These are phyloP conservation scores for Fusarium xylarioides DNA, from an alignment of 2,329 filamentous ascomycete species.

Conservation along the genomic window DNA sequence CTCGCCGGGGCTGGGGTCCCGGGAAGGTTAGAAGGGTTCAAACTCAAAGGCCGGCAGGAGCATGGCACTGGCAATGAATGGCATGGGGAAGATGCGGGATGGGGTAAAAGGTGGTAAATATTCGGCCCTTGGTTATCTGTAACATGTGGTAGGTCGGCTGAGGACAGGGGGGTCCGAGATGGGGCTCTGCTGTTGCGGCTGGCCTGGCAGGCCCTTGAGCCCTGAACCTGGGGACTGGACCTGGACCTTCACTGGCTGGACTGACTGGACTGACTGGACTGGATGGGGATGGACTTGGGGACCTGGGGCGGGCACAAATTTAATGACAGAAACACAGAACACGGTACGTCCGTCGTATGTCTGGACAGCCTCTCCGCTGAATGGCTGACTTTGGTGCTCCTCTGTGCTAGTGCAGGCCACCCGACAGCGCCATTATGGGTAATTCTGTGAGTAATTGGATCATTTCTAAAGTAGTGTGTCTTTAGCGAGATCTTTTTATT, in stretches of 20 bases:
- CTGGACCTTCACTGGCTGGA: neutral
- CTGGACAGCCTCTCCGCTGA: conserved; percentile 7
- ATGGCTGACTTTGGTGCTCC: conserved; percentile 1
- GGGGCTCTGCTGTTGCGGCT: conserved; percentile 38
- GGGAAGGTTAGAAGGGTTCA: conserved; percentile 32
- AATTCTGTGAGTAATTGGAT: conserved; percentile 10
- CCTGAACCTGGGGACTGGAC: neutral
- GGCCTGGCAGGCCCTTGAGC: neutral
- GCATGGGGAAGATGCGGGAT: conserved; percentile 31
- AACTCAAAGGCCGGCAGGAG: conserved; percentile 1
- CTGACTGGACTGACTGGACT: neutral
- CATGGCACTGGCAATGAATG: neutral
- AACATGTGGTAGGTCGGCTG: conserved; percentile 36
- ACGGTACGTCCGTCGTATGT: neutral
- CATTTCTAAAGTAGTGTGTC: conserved; percentile 2
- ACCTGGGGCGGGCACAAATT: conserved; percentile 9
- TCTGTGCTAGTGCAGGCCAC: conserved; percentile 18
- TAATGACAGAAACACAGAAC: conserved; percentile 22
- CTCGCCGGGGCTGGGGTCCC: conserved; percentile 35
- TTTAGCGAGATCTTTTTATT: conserved; percentile 21
- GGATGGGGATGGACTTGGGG: neutral
- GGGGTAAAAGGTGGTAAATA: conserved; percentile 36
- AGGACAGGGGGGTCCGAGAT: conserved; percentile 36
- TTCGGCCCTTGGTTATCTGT: conserved; percentile 35
- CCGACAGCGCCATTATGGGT: conserved; percentile 7